Conservation (phyloP, 163 green algal species). For the Prototheca stagnorum region DNA sequence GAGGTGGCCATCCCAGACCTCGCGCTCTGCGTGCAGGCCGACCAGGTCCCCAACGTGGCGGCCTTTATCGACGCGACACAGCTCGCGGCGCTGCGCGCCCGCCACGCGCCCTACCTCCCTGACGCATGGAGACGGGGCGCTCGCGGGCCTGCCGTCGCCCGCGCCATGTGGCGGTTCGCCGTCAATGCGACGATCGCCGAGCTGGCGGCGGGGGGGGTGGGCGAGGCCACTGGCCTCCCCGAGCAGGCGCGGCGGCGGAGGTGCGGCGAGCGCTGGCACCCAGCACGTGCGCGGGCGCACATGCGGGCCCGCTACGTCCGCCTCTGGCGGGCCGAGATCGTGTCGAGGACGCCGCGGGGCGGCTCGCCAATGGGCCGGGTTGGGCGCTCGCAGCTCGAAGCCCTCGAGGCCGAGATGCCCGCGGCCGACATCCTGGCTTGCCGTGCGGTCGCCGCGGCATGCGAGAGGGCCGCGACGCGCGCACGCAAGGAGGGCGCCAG, state of each 20-base stretch:
- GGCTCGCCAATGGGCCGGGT: too few species aligned
- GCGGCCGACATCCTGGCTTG: too few species aligned
- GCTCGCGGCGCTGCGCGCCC: slow-evolving; percentile 15
- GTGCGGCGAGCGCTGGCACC: slow-evolving; percentile 28
- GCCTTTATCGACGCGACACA: neutral
- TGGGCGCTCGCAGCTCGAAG: too few species aligned
- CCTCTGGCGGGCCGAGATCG: too few species aligned
- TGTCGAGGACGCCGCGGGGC: too few species aligned
- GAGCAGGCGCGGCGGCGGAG: slow-evolving; percentile 22
- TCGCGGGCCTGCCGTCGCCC: neutral
- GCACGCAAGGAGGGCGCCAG: too few species aligned
- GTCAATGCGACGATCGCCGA: too few species aligned
- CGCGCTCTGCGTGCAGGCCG: slow-evolving; percentile 2
- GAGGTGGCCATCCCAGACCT: too few species aligned
- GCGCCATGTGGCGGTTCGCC: slow-evolving; percentile 56
- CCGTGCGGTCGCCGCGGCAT: slow-evolving; percentile 3
- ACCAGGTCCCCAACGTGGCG: slow-evolving; percentile 4
- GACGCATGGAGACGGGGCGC: slow-evolving; percentile 27
- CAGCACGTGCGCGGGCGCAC: neutral
- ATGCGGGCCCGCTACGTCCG: slow-evolving; percentile 9
- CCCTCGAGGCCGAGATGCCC: too few species aligned
- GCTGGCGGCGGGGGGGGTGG: too few species aligned
- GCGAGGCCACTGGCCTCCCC: too few species aligned
- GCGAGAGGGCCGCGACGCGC: slow-evolving; percentile 28
- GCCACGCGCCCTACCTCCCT: slow-evolving; percentile 35